phyloP scores from a whole-genome alignment of 495 filamentous ascomycete species.

The Pseudevernia furfuracea region DNA sequence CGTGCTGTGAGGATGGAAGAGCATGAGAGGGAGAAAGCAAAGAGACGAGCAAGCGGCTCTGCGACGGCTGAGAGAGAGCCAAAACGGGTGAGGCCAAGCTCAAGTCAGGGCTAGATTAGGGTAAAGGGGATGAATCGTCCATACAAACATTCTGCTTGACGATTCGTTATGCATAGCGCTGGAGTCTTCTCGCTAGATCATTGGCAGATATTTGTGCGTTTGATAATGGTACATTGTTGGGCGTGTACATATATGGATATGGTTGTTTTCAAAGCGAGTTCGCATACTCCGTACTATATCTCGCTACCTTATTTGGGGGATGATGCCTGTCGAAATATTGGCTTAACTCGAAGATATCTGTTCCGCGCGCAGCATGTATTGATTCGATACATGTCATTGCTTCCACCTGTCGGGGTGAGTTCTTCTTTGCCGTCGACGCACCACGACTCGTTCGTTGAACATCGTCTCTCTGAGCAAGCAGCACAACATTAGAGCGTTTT shows the following conservation, averaged over 20 bases:
- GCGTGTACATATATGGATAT: conserved; percentile 5
- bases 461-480: not conserved
- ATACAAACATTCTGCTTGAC: not conserved
- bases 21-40: conserved; percentile 48
- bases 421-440: not conserved
- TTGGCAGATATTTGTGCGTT: not conserved
- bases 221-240: not conserved
- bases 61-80: conserved; percentile 22
- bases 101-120: conserved; percentile 19
- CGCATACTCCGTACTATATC: not conserved
- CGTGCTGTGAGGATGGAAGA: conserved; percentile 39
- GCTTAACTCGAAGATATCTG: not conserved
- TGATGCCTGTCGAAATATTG: not conserved
- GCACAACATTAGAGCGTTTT: not conserved
- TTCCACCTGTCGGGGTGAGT: not conserved
- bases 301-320: not conserved
- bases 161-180: conserved; percentile 19
- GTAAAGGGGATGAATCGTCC: not conserved
- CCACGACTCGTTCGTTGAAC: not conserved
- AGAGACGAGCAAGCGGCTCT: conserved; percentile 33
- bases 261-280: not conserved
- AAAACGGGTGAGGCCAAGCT: conserved; percentile 22
- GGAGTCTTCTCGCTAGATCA: conserved; percentile 6
- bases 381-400: not conserved
- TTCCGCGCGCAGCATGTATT: not conserved